Evolutionary conservation across 768 basidiomycete genomes (phyloP).

Genomic region (Auricularia cornea): DNA sequence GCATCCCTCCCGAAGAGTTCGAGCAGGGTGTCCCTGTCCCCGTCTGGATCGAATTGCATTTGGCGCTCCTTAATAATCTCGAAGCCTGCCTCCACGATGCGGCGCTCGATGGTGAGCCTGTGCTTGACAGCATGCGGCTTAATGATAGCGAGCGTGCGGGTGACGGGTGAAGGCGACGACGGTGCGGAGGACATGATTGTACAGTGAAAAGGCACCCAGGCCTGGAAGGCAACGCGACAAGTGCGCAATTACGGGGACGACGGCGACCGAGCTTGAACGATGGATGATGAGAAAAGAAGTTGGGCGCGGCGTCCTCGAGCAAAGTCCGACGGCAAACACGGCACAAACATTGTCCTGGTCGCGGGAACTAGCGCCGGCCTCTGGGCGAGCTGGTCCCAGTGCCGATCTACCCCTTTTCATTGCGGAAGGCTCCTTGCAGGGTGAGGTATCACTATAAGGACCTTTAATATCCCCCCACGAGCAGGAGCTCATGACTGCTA

Average conservation of each 20-base stretch:
- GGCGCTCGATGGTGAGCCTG: constrained; percentile 71
- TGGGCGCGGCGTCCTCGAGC: not conserved
- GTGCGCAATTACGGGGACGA: not conserved
- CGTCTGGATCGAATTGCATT: constrained; percentile 81
- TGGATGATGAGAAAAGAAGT: not conserved
- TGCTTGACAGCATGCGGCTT: constrained; percentile 67
- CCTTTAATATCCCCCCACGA: too few species aligned
- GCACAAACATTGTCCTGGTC: too few species aligned
- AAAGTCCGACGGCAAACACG: too few species aligned
- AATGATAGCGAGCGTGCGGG: constrained; percentile 78
- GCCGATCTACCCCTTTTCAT: too few species aligned
- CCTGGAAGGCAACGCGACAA: not conserved
- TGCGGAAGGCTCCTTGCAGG: too few species aligned
- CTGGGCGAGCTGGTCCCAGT: too few species aligned
- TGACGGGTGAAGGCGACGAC: constrained; percentile 9
- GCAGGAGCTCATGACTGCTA: too few species aligned
- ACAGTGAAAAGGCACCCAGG: not conserved
- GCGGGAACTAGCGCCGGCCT: too few species aligned
- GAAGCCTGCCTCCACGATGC: constrained; percentile 73
- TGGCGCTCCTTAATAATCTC: constrained; percentile 86
- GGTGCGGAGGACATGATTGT: not conserved
- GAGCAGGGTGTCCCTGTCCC: constrained; percentile 69
- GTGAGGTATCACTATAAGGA: too few species aligned
- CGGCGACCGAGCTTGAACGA: not conserved
- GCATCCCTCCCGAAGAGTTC: constrained; percentile 78